Base-by-base conservation (phyloP, 768 basidiomycete species). In the Pisolithus marmoratus region DNA sequence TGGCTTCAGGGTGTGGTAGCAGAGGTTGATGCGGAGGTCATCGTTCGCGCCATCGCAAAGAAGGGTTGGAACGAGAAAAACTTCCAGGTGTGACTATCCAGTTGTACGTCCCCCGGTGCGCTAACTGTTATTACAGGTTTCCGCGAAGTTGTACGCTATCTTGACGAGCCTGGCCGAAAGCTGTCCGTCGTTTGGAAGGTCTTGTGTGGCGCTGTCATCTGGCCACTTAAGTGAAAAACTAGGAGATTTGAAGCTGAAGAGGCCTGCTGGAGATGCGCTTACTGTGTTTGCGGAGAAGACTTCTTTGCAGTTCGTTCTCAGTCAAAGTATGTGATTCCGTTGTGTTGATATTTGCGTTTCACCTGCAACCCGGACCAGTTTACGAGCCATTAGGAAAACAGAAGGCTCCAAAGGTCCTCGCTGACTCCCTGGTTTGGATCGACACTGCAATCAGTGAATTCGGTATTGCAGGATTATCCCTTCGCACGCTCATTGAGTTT, bases 11-110 rank as follows among this genome's bases (percentile, higher is more conserved):
- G 75, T 1, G 76, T 78, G 26, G 77, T 83, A 12, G 75, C 79
- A 31, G 73, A 76, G 0, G 70, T 90, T 1, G 95, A 99, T 58
- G 83, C 87, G 12, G 96, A 99, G 68, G 82, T 99, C 5, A 61
- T 99, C 36, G 81, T 97, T 19, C 79, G 95, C 23, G 85, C 88
- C 58, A 70, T 98, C 53, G 85, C 81, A 4, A 98, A 95, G 75
- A 92, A 90, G 57, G 93, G 94, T 2, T 97, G 93, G 94, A 80
- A 77, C n/a, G 96, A 99, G 72, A 98, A 96, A 76, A 99, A 98
- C 62, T 99, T 99, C 59, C 95, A 99, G 74, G 94, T 89, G 54
- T 51, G 69, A 61, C 22, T 5, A 20, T 26, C 50, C 40, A 48
- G 1, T 5, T 29, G 14, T 24, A 6, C 27, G 22, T 26, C 12